These are phyloP conservation scores for Agrostemma githago DNA, from an alignment of 148 eudicot species.

Conservation along the genomic window DNA sequence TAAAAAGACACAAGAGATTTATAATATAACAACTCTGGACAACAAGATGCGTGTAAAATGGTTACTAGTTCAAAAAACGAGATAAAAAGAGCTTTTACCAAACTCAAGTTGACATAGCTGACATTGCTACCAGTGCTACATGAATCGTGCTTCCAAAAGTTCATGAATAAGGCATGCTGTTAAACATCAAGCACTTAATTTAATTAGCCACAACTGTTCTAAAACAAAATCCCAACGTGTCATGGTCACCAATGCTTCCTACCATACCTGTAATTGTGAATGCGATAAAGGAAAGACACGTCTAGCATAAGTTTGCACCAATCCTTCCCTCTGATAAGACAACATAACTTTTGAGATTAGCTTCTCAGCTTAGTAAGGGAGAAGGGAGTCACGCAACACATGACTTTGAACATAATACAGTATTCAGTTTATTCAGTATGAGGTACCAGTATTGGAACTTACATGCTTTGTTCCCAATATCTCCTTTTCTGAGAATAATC, in stretches of 20 bases:
- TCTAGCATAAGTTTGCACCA: conserved; percentile 66
- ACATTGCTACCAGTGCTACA: conserved; percentile 38
- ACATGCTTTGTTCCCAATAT: conserved; percentile 86
- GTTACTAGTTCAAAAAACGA: not conserved
- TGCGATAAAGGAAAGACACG: conserved; percentile 42
- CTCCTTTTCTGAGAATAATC: conserved; percentile 62
- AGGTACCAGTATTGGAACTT: conserved; percentile 28
- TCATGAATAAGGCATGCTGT: conserved; percentile 55
- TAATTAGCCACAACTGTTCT: conserved; percentile 5
- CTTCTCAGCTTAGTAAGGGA: conserved; percentile 25
- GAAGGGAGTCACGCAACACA: not conserved
- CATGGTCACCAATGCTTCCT: conserved; percentile 12
- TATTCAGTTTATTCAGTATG: not conserved
- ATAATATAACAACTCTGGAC: not conserved
- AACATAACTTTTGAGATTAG: conserved; percentile 35
- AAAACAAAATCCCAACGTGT: not conserved
- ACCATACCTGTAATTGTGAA: conserved; percentile 46
- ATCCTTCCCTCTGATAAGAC: conserved; percentile 66
- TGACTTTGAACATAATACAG: not conserved
- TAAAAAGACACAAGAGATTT: not conserved
- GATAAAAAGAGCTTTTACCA: conserved; percentile 41
- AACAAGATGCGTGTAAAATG: not conserved
- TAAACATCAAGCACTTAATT: conserved; percentile 18
- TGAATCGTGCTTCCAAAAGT: conserved; percentile 68
- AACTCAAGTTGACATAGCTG: conserved; percentile 29